Evolutionary conservation across 306 rosid genomes (phyloP), one percentile per base, ranked within the genome.

Genomic region (Nissolia schottii): DNA sequence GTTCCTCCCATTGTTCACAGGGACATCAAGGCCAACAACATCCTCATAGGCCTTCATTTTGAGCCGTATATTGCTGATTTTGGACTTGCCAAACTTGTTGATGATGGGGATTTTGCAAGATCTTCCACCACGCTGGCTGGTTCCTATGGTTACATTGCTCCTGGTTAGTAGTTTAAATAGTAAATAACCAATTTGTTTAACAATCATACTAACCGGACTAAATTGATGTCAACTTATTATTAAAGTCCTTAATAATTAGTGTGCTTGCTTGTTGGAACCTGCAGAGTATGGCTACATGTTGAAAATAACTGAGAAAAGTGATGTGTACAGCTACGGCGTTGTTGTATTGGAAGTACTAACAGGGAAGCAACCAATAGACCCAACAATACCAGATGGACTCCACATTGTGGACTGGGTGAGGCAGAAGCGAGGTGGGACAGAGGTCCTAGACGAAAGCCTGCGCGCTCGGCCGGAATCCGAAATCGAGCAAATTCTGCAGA

Each of bases 131-230:
- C 91, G 0, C 85, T 93, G 0, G 98, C 96, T 6, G 98, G 98
- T 34, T 93, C 98, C 75, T 92, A 89, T 72, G 98, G 98, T 54
- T 92, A 92, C 74, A 92, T 92, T 43, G 98, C 98, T 75, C 98
- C 98, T 23, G 98, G 98, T 90, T 18, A 77, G 87, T 71, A 66
- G 63, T 46, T n/a, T n/a, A n/a, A n/a, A 27, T 64, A 41, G 11
- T 64, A n/a, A n/a, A n/a, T n/a, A n/a, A n/a, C n/a, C n/a, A n/a
- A n/a, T n/a, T n/a, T n/a, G n/a, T n/a, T n/a, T n/a, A n/a, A n/a
- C n/a, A n/a, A n/a, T n/a, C n/a, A n/a, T n/a, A n/a, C n/a, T n/a
- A n/a, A n/a, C n/a, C n/a, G n/a, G n/a, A n/a, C n/a, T n/a, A n/a
- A n/a, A n/a, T n/a, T n/a, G n/a, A n/a, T n/a, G n/a, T n/a, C n/a